Conservation (phyloP, 805 yeast genomes). For the Maudiozyma bulderi region DNA sequence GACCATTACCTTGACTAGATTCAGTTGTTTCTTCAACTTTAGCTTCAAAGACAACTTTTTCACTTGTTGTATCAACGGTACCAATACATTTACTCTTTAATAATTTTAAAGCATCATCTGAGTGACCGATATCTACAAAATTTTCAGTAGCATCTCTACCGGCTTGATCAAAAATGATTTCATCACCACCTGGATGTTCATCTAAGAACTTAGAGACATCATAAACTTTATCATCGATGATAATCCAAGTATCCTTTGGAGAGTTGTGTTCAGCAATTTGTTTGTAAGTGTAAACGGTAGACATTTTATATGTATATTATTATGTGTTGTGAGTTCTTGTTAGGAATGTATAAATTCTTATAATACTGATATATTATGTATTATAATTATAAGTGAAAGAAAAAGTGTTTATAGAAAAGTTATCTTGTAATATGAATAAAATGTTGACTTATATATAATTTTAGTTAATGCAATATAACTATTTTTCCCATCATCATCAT, state of each 20-base stretch:
- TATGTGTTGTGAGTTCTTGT: not conserved
- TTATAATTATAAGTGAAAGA: too few relatives aligned
- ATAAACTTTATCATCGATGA: conserved; percentile 74
- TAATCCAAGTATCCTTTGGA: conserved; percentile 77
- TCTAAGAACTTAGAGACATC: conserved; percentile 57
- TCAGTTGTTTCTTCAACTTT: conserved; percentile 30
- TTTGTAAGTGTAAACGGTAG: conserved; percentile 48
- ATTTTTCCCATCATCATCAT: too few relatives aligned
- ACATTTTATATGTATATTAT: conserved; percentile 20
- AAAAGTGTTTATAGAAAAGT: too few relatives aligned
- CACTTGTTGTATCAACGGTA: conserved; percentile 57
- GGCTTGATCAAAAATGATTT: conserved; percentile 66
- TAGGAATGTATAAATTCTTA: too few relatives aligned
- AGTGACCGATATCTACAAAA: conserved; percentile 91
- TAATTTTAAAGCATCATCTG: conserved; percentile 86
- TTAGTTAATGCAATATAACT: too few relatives aligned
- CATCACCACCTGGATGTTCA: conserved; percentile 74
- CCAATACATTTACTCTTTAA: conserved; percentile 66
- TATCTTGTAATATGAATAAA: too few relatives aligned
- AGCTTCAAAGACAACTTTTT: conserved; percentile 24
- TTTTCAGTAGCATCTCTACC: conserved; percentile 79
- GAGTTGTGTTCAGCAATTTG: conserved; percentile 66
- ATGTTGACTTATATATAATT: too few relatives aligned
- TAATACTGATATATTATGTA: too few relatives aligned
- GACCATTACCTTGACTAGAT: conserved; percentile 60